Evolutionary conservation across 768 basidiomycete species (phyloP).

Genomic region (Bullera alba): DNA sequence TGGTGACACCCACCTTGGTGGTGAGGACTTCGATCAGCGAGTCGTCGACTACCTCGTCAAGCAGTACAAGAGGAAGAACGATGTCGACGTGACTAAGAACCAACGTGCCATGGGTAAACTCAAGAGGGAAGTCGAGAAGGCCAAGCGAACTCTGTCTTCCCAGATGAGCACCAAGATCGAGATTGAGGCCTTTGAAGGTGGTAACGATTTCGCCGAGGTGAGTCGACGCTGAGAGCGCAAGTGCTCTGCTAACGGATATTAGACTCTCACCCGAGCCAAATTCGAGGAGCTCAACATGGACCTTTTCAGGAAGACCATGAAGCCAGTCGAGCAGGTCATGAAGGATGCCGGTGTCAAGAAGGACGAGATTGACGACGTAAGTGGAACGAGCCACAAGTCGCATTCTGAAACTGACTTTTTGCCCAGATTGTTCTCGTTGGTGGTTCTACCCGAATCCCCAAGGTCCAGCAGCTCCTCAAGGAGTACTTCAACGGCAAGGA

Average conservation of each 20-base stretch:
- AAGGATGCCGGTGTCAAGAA: constrained; percentile 98
- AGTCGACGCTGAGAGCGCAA: background rate
- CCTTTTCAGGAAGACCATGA: constrained; percentile 98
- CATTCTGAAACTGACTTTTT: constrained; percentile 3
- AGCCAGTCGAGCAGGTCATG: constrained; percentile 96
- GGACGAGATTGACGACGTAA: constrained; percentile 84
- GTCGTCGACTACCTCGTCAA: constrained; percentile 95
- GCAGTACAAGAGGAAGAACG: constrained; percentile 93
- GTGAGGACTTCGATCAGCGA: constrained; percentile 97
- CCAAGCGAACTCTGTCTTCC: constrained; percentile 84
- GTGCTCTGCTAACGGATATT: background rate
- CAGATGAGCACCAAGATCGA: constrained; percentile 89
- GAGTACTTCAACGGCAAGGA: constrained; percentile 99
- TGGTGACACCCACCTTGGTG: constrained; percentile 96
- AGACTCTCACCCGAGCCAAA: constrained; percentile 81
- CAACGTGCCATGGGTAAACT: constrained; percentile 80
- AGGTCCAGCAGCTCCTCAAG: constrained; percentile 92
- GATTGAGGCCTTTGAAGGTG: constrained; percentile 91
- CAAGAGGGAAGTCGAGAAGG: constrained; percentile 88
- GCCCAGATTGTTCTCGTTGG: constrained; percentile 80
- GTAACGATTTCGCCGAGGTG: constrained; percentile 88
- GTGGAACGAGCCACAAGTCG: constrained; percentile 24
- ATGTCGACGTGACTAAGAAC: constrained; percentile 71
- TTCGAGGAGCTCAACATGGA: constrained; percentile 99
- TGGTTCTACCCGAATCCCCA: constrained; percentile 96